Conservation (phyloP, 2,329 filamentous ascomycete genomes). For the Chrysoporthe puriensis region DNA sequence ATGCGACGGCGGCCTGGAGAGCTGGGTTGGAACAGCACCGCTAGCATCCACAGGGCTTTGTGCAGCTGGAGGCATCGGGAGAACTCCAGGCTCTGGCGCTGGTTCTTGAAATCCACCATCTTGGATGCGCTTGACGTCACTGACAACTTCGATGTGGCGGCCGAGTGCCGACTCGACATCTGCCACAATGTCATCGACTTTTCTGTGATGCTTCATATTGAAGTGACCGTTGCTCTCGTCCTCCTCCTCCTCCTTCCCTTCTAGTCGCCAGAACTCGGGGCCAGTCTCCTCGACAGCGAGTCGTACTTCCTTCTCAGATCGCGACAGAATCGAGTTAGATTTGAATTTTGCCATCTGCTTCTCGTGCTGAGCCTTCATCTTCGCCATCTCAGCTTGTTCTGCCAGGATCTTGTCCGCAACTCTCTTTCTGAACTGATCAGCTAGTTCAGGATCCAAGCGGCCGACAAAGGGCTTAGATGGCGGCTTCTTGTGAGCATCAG, state of each 20-base stretch:
- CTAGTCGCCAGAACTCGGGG: slow-evolving; percentile 65
- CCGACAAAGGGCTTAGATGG: slow-evolving; percentile 65
- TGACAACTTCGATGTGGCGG: slow-evolving; percentile 66
- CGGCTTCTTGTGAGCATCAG: slow-evolving; percentile 49
- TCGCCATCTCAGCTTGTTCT: slow-evolving; percentile 80
- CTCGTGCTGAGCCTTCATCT: slow-evolving; percentile 79
- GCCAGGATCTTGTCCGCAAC: slow-evolving; percentile 73
- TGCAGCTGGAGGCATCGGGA: slow-evolving; percentile 36
- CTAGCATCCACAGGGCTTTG: slow-evolving; percentile 29
- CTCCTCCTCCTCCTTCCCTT: slow-evolving; percentile 56
- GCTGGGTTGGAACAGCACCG: slow-evolving; percentile 32
- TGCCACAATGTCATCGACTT: slow-evolving; percentile 73
- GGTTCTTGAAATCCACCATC: slow-evolving; percentile 76
- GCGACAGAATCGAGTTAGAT: slow-evolving; percentile 68
- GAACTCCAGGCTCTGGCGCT: slow-evolving; percentile 47
- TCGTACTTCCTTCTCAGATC: slow-evolving; percentile 77
- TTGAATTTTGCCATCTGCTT: slow-evolving; percentile 75
- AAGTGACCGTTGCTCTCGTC: slow-evolving; percentile 50
- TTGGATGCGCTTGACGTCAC: slow-evolving; percentile 71
- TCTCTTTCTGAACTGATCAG: slow-evolving; percentile 82
- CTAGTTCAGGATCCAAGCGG: slow-evolving; percentile 73
- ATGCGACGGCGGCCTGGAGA: slow-evolving; percentile 59
- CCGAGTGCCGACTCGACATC: slow-evolving; percentile 75
- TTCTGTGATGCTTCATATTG: slow-evolving; percentile 52
- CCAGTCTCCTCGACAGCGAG: slow-evolving; percentile 64